Base-by-base conservation (phyloP, 2,329 filamentous ascomycete species). In the Alternaria viburni region DNA sequence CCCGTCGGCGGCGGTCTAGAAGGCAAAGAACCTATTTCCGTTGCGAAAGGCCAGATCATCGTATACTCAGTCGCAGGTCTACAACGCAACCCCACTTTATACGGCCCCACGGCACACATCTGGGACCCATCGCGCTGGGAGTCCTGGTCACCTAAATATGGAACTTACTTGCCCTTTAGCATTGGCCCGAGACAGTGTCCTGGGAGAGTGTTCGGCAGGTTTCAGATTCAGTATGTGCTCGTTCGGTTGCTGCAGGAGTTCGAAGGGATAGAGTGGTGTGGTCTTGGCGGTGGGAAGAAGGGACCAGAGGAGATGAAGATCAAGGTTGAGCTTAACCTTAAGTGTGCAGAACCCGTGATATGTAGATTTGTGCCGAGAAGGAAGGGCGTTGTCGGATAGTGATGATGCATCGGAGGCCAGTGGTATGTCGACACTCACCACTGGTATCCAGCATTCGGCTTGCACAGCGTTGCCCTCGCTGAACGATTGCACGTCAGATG, bases 221-320 rank as follows among this genome's bases (percentile, higher is more conserved):
- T 62, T 12, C 60, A 62, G 55, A 62, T 62, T 26, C 55, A 62
- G 32, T 62, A 62, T 44, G 49, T 59, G 10, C 23, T 62, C 5
- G 60, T 62, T 13, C 43, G 60, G 21, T 30, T 59, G n/a, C 44
- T 58, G 6, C 60, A 62, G 8, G 60, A 62, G 50, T 62, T 62
- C 23, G 60, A 62, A 32, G 44, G 49, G 6, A 45, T 62, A 7
- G 51, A 55, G 52, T 61, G 52, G 59, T 61, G 59, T 61, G 59
- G 59, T 12, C 59, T 61, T 57, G 21, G 25, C 17, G 32, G 54
- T 25, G 46, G 32, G 17, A 54, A 51, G 30, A 25, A 57, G 15
- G 46, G 46, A 13, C 36, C 32, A 32, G 32, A 61, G n/a, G 59
- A 51, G 12, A 61, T 61, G 59, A 61, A 61, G 52, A 61, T 61